Evolutionary conservation across 1,284 basidiomycete genomes (phyloP).

Genomic region (Pseudozyma hubeiensis): DNA sequence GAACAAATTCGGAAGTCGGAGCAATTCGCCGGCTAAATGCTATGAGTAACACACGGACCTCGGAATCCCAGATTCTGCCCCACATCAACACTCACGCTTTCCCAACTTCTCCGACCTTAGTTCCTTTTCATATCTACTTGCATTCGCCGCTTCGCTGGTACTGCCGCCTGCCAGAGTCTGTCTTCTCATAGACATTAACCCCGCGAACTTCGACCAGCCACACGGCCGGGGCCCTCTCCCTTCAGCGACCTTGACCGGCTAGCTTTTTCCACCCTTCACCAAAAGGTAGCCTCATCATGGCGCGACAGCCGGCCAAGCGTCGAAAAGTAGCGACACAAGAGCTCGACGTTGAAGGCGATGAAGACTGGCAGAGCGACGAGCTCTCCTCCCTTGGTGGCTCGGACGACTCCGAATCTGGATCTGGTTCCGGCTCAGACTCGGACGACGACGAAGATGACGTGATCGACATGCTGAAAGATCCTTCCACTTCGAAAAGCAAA

Average conservation of each 20-base stretch:
- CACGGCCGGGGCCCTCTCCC: no score
- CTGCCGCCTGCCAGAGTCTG: no score
- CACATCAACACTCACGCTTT: background rate
- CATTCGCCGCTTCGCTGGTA: no score
- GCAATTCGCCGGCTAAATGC: background rate
- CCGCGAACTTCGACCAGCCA: no score
- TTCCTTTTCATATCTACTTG: background rate
- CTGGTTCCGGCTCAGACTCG: conserved; percentile 14
- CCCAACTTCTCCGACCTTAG: background rate
- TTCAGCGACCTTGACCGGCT: background rate
- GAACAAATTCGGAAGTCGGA: conserved; percentile 8
- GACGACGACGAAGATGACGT: conserved; percentile 33
- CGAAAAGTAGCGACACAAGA: conserved; percentile 22
- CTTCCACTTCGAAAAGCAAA: conserved; percentile 3
- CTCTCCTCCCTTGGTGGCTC: conserved; percentile 40
- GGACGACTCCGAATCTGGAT: conserved; percentile 25
- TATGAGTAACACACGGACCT: conserved; percentile 8
- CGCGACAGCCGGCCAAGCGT: conserved; percentile 36
- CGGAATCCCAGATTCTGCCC: conserved; percentile 7
- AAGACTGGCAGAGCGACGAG: conserved; percentile 49
- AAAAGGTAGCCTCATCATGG: conserved; percentile 3
- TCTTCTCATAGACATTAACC: no score
- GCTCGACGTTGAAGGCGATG: conserved; percentile 39
- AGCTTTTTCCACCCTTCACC: background rate
- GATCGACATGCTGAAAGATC: conserved; percentile 42